These are phyloP conservation scores for Pseudoperonospora humuli DNA, from an alignment of 352 stramenopile genomes.

Conservation along the genomic window DNA sequence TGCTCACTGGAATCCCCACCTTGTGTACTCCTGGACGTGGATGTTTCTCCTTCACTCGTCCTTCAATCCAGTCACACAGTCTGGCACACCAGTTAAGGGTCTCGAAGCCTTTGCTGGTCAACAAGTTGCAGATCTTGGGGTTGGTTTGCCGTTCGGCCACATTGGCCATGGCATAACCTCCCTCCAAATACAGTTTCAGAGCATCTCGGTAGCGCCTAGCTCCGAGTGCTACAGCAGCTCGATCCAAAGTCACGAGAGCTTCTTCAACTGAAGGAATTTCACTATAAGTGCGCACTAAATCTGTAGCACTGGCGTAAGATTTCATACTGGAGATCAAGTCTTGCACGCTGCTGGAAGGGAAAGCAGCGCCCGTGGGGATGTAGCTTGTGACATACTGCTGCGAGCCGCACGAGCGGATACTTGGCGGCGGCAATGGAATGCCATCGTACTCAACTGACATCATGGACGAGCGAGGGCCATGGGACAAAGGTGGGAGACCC, in stretches of 20 bases:
- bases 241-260: constrained; percentile 64
- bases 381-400: constrained; percentile 70
- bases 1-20: constrained; percentile 54
- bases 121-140: constrained; percentile 79
- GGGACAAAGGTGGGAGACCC: constrained; percentile 25
- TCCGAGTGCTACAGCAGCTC: constrained; percentile 46
- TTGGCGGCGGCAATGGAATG: constrained; percentile 49
- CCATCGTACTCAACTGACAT: constrained; percentile 59
- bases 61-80: constrained; percentile 81
- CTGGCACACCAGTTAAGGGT: constrained; percentile 79
- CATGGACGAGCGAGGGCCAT: constrained; percentile 32
- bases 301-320: constrained; percentile 64
- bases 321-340: constrained; percentile 75
- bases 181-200: constrained; percentile 76
- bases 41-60: constrained; percentile 63
- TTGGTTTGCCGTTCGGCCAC: constrained; percentile 70
- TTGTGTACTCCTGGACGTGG: constrained; percentile 73
- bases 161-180: constrained; percentile 78
- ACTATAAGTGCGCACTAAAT: constrained; percentile 68
- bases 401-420: constrained; percentile 66
- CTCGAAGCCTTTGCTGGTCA: constrained; percentile 81
- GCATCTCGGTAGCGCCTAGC: constrained; percentile 68
- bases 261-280: constrained; percentile 75
- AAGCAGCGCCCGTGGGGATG: constrained; percentile 60
- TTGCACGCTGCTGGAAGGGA: constrained; percentile 46